These are phyloP conservation scores for Nakaseomyces glabratus DNA, from an alignment of 1,139 yeast genomes.

Conservation along the genomic window DNA sequence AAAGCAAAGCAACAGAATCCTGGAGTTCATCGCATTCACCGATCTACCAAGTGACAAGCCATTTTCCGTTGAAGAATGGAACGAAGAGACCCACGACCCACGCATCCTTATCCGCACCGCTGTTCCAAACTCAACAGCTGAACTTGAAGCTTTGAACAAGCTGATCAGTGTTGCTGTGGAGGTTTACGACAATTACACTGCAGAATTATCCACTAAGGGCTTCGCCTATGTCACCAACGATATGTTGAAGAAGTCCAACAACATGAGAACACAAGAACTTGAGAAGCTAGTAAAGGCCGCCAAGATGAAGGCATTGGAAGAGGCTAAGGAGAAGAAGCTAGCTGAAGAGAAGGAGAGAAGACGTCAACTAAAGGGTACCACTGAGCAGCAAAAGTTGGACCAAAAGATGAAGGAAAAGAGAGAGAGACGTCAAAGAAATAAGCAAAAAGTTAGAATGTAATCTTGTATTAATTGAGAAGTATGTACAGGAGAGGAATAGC, in stretches of 20 bases:
- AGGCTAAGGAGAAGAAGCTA: constrained; percentile 67
- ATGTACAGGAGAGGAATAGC: too few species aligned
- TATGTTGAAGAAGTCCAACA: constrained; percentile 63
- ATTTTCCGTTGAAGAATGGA: constrained; percentile 32
- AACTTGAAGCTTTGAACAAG: constrained; percentile 26
- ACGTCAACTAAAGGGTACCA: constrained; percentile 40
- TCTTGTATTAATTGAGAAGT: too few species aligned
- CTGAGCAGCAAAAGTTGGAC: constrained; percentile 66
- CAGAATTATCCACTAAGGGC: constrained; percentile 29
- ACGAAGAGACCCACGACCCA: constrained; percentile 44
- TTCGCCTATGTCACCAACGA: constrained; percentile 38
- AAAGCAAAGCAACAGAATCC: constrained; percentile 40
- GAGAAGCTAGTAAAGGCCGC: constrained; percentile 54
- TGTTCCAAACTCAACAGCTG: constrained; percentile 19
- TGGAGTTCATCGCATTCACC: constrained; percentile 68
- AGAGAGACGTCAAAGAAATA: constrained; percentile 41
- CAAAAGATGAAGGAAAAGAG: constrained; percentile 59
- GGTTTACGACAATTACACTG: constrained; percentile 37
- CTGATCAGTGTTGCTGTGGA: constrained; percentile 30
- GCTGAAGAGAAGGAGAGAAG: constrained; percentile 47
- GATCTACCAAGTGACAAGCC: constrained; percentile 76
- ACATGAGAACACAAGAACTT: constrained; percentile 36
- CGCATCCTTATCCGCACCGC: constrained; percentile 31
- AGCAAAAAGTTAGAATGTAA: constrained; percentile 34
- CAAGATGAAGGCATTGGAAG: constrained; percentile 43